Evolutionary conservation across 768 basidiomycete genomes (phyloP).

Genomic region (Panus rudis): DNA sequence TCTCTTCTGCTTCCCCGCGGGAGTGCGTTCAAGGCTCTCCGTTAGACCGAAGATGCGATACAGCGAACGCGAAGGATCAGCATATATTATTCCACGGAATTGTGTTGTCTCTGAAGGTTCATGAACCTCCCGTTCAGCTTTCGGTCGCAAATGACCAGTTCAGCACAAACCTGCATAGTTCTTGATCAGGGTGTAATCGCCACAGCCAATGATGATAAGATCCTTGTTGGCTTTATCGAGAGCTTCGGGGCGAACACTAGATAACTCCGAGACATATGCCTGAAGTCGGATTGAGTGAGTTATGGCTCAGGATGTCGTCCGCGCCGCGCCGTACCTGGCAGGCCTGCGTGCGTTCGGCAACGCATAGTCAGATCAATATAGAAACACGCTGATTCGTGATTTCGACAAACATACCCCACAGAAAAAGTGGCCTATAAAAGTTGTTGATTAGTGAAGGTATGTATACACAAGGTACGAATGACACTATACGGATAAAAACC

Average conservation of each 20-base stretch:
- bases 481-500: constrained; percentile 51
- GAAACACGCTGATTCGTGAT: background rate
- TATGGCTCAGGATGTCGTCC: background rate
- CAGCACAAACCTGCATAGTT: constrained; percentile 37
- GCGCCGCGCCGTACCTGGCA: constrained; percentile 32
- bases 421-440: constrained; percentile 50
- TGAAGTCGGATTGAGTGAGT: constrained; percentile 14
- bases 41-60: constrained; percentile 57
- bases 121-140: background rate
- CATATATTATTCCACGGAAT: constrained; percentile 47
- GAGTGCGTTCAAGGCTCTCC: constrained; percentile 39
- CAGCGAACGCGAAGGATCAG: constrained; percentile 54
- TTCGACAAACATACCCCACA: constrained; percentile 43
- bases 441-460: background rate
- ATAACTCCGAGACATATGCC: constrained; percentile 44
- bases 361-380: background rate
- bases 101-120: constrained; percentile 33
- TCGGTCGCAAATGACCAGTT: background rate
- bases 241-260: constrained; percentile 31
- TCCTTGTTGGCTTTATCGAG: constrained; percentile 33
- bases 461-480: background rate
- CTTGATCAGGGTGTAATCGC: constrained; percentile 45
- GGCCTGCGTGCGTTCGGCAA: constrained; percentile 17
- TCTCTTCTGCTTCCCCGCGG: constrained; percentile 34
- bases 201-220: constrained; percentile 54